Evolutionary conservation across 2,329 filamentous ascomycete genomes (phyloP), one percentile per base, ranked within the genome.

Genomic region (Phialemonium atrogriseum): DNA sequence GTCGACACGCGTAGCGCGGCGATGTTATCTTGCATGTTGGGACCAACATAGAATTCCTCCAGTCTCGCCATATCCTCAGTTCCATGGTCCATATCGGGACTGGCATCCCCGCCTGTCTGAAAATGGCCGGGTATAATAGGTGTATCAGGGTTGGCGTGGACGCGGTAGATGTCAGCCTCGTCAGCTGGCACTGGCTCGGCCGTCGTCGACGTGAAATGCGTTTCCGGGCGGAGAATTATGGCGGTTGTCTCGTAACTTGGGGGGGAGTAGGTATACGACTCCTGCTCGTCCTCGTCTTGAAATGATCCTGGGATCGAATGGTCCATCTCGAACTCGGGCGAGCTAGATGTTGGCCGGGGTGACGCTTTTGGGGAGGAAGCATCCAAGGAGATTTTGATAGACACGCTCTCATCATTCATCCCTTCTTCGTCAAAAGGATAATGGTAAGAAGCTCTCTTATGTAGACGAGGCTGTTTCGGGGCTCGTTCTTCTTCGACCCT

Each of bases 341-440:
- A 35, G n/a, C 44, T 44, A 19, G 49, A 44, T 15, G 46, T 48
- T 22, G 46, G 39, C 20, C 55, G 45, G 9, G 37, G 42, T 16
- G 44, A 40, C n/a, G 35, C 22, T 18, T 41, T 40, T 16, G 29
- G 24, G 5, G 49, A 44, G 5, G 48, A 42, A n/a, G 53, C 39
- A 40, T 64, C 59, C 21, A 63, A 46, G 5, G 60, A 57, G 37
- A 62, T 55, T 15, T 60, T 52, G 36, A 62, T 59, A 10, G 60
- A 59, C 11, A 54, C 51, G 14, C 52, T 46, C 20, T 62, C 60
- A 22, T 56, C 55, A 17, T 49, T 43, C n/a, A 21, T 28, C 10
- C 34, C 43, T 3, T 67, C 64, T 19, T 71, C 64, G 6, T 64
- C 61, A 32, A 71, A 73, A 1, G 67, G 64, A 37, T 64, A 68